Percentiles rank a stretch among this genome's conserved stretches.
These are phyloP conservation scores for Casuarina cunninghamiana DNA, from an alignment of 306 rosid genomes.

Conservation along the genomic window DNA sequence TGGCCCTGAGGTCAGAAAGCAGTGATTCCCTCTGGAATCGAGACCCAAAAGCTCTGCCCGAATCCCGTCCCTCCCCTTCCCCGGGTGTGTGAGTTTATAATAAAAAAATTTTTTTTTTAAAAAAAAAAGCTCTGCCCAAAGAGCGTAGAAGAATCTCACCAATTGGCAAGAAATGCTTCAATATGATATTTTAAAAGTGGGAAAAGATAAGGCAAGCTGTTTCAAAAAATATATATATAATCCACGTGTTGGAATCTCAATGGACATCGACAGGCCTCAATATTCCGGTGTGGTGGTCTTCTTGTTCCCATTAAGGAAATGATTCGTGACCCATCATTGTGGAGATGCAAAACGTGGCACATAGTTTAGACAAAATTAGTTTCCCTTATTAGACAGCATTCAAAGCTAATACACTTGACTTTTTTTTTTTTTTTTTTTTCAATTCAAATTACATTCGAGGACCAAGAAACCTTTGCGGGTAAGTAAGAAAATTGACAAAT, in stretches of 20 bases:
- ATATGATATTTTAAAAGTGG: not conserved
- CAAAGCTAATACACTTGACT: not conserved
- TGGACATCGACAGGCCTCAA: slow-evolving; percentile 23
- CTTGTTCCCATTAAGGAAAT: slow-evolving; percentile 23
- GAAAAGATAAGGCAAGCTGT: not conserved
- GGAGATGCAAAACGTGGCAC: slow-evolving; percentile 8
- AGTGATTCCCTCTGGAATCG: slow-evolving; percentile 16
- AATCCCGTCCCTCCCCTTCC: too few relatives aligned
- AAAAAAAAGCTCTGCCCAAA: not conserved
- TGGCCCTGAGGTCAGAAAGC: slow-evolving; percentile 6
- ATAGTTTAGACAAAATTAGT: not conserved
- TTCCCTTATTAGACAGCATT: not conserved
- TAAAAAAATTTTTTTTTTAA: too few relatives aligned
- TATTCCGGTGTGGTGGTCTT: slow-evolving; percentile 36
- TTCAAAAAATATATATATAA: not conserved
- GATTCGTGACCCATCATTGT: not conserved
- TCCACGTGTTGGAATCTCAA: slow-evolving; percentile 15
- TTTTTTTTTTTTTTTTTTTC: not conserved
- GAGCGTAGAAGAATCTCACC: slow-evolving; percentile 6
- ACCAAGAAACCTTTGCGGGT: not conserved
- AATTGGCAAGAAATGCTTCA: not conserved
- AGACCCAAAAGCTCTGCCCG: slow-evolving; percentile 1
- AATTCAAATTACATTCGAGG: not conserved
- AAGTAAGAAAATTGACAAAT: not conserved
- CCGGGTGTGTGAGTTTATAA: too few relatives aligned